A percentile compares a stretch with the other conserved stretches of the same genome.
These are phyloP conservation scores for Gossypium lobatum DNA, from an alignment of 441 rosid genomes.

Conservation along the genomic window DNA sequence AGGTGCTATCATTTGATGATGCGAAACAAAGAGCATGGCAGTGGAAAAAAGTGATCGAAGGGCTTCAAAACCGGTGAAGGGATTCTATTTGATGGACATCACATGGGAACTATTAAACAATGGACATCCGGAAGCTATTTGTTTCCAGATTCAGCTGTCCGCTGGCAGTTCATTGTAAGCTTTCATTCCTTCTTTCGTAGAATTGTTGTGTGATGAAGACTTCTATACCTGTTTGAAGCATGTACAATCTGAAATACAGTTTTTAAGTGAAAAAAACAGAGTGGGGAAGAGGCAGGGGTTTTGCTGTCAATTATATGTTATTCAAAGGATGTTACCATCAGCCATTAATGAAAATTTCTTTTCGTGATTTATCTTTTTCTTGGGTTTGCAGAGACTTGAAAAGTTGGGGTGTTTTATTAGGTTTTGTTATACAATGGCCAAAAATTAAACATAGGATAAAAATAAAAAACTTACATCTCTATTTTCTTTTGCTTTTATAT, in stretches of 20 bases:
- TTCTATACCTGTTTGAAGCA: constrained; percentile 11
- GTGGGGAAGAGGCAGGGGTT: background rate
- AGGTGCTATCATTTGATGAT: constrained; percentile 85
- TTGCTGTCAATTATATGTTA: constrained; percentile 9
- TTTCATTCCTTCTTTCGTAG: constrained; percentile 2
- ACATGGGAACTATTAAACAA: constrained; percentile 15
- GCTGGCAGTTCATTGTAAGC: constrained; percentile 9
- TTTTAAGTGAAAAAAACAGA: constrained; percentile 9
- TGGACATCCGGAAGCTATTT: constrained; percentile 16
- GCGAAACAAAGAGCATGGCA: constrained; percentile 89
- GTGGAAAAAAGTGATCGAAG: constrained; percentile 94
- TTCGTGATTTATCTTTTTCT: background rate
- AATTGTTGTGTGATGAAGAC: constrained; percentile 7
- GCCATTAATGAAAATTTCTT: constrained; percentile 25
- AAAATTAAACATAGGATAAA: too few relatives aligned
- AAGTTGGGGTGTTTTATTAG: background rate
- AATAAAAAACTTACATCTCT: background rate
- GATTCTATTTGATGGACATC: background rate
- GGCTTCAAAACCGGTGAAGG: constrained; percentile 71
- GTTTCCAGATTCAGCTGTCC: constrained; percentile 23
- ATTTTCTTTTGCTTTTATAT: background rate
- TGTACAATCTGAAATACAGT: constrained; percentile 11
- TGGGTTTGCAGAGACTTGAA: background rate
- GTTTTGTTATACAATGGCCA: background rate
- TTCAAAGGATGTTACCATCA: constrained; percentile 16